Conservation (phyloP, 495 filamentous ascomycete species). For the Xylaria longipes region DNA sequence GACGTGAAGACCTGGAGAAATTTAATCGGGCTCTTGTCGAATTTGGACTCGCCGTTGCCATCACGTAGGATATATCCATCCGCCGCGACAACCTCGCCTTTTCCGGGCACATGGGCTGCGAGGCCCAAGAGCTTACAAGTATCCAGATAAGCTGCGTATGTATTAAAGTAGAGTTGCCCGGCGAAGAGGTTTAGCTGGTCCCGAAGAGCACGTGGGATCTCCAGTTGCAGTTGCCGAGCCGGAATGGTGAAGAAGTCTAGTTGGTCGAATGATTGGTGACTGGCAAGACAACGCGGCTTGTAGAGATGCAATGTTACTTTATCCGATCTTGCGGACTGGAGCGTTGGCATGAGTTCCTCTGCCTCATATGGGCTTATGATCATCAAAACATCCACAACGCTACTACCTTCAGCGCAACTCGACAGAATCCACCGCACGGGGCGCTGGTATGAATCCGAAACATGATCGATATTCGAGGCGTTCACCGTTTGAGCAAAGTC, state of each 20-base stretch:
- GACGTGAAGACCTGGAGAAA: conserved; percentile 59
- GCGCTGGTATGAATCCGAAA: conserved; percentile 60
- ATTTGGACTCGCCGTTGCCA: conserved; percentile 33
- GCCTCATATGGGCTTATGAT: conserved; percentile 71
- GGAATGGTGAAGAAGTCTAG: conserved; percentile 52
- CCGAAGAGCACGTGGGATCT: conserved; percentile 35
- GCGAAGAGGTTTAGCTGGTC: conserved; percentile 70
- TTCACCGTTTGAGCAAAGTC: conserved; percentile 64
- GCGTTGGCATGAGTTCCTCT: conserved; percentile 52
- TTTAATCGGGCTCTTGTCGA: conserved; percentile 58
- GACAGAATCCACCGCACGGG: conserved; percentile 67
- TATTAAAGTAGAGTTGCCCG: conserved; percentile 67
- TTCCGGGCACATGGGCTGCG: conserved; percentile 34
- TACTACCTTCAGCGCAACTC: conserved; percentile 16
- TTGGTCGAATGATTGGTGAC: conserved; percentile 54
- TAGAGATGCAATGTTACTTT: conserved; percentile 63
- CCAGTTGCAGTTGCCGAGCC: conserved; percentile 17
- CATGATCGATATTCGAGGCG: conserved; percentile 4
- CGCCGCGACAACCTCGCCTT: conserved; percentile 44
- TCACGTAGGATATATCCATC: conserved; percentile 52
- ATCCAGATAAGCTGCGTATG: conserved; percentile 58
- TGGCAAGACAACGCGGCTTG: conserved; percentile 56
- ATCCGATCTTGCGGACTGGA: conserved; percentile 35
- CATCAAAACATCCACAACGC: conserved; percentile 45
- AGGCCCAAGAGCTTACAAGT: conserved; percentile 63